phyloP scores from a whole-genome alignment of 805 yeast species.

The Tetrapisispora arboricola region DNA sequence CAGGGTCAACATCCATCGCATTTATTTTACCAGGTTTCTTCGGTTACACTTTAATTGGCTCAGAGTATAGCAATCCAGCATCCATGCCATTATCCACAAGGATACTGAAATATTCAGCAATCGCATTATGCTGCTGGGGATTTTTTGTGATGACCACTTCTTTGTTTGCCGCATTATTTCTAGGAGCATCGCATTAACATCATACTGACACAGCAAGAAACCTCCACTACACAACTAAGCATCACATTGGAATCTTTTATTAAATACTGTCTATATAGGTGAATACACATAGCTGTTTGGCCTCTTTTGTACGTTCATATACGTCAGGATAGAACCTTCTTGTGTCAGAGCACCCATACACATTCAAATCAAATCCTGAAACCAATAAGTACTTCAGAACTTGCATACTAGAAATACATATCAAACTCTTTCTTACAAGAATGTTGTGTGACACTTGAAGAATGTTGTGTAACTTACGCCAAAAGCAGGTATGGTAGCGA shows the following conservation, averaged over 20 bases:
- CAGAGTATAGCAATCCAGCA: conserved; percentile 8
- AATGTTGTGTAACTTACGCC: background rate
- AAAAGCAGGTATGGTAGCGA: background rate
- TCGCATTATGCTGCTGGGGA: conserved; percentile 40
- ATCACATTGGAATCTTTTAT: too few species aligned
- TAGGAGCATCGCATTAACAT: conserved; percentile 20
- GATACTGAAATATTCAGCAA: conserved; percentile 30
- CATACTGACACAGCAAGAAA: too few species aligned
- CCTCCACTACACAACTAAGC: too few species aligned
- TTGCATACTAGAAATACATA: background rate
- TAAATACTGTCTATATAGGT: too few species aligned
- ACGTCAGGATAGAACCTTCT: too few species aligned
- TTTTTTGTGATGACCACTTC: conserved; percentile 42
- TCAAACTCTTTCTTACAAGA: background rate
- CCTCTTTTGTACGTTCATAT: too few species aligned
- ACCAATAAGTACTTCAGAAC: background rate
- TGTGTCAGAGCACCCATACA: too few species aligned
- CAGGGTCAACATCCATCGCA: conserved; percentile 73
- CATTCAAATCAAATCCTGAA: too few species aligned
- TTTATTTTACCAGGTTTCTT: conserved; percentile 72
- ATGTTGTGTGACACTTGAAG: background rate
- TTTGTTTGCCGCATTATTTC: conserved; percentile 29
- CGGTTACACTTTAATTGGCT: conserved; percentile 37
- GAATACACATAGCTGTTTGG: too few species aligned
- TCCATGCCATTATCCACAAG: conserved; percentile 22